Percentiles rank a stretch among this genome's conserved stretches.
Evolutionary conservation across 495 filamentous ascomycete genomes (phyloP).

Genomic region (Filosporella fistucella): DNA sequence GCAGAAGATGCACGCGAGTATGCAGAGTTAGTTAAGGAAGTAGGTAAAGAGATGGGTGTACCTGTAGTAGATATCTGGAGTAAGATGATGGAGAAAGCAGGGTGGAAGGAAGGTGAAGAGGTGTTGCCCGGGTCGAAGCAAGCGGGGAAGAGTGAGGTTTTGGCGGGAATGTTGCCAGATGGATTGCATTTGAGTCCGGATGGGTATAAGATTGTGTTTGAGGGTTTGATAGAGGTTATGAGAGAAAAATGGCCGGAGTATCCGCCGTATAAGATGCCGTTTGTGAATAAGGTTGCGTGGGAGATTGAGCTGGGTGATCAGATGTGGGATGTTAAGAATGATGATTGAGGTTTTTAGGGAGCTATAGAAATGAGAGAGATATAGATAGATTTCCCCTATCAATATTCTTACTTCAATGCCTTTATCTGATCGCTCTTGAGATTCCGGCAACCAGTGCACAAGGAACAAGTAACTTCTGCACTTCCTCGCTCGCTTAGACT

Average conservation of each 20-base stretch:
- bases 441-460: too few species aligned
- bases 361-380: too few species aligned
- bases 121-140: conserved; percentile 46
- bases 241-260: conserved; percentile 54
- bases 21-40: conserved; percentile 49
- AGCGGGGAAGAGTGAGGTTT: conserved; percentile 44
- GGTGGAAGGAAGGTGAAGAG: conserved; percentile 48
- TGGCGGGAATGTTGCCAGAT: conserved; percentile 34
- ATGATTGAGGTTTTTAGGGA: background rate
- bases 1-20: conserved; percentile 51
- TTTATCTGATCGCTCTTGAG: too few species aligned
- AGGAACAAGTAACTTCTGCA: too few species aligned
- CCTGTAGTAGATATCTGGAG: conserved; percentile 60
- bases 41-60: conserved; percentile 46
- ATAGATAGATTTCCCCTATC: too few species aligned
- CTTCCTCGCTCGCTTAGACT: too few species aligned
- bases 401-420: too few species aligned
- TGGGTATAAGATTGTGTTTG: conserved; percentile 55
- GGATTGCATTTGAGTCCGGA: conserved; percentile 58
- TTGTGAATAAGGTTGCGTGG: conserved; percentile 13
- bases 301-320: conserved; percentile 12
- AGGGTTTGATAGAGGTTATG: conserved; percentile 51
- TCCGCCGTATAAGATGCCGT: conserved; percentile 42
- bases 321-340: conserved; percentile 22
- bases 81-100: conserved; percentile 50